These are phyloP conservation scores for Jaltomata sinuosa DNA, from an alignment of 257 asterid genomes.

Conservation along the genomic window DNA sequence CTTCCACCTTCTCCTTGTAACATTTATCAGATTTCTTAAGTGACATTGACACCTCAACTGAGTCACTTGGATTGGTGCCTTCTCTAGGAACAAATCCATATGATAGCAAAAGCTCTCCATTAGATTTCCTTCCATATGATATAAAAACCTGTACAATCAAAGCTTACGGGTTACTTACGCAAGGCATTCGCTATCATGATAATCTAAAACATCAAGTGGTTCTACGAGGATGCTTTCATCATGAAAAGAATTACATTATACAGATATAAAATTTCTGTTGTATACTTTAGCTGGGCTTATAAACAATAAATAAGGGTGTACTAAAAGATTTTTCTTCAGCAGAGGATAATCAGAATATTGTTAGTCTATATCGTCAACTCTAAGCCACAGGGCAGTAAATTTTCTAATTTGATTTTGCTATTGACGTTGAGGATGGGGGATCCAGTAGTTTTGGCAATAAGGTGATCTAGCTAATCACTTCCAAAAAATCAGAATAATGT, in stretches of 20 bases:
- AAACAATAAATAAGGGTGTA: not conserved
- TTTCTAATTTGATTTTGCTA: not conserved
- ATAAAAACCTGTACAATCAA: constrained; percentile 63
- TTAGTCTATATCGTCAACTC: not conserved
- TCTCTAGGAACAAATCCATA: constrained; percentile 96
- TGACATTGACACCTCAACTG: constrained; percentile 63
- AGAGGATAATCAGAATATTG: not conserved
- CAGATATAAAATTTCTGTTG: not conserved
- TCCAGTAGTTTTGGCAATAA: not conserved
- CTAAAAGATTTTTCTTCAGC: not conserved
- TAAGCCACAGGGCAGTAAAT: not conserved
- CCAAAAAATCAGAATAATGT: constrained; percentile 5
- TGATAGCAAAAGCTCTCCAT: constrained; percentile 88
- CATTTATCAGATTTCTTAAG: constrained; percentile 67
- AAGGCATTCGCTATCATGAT: not conserved
- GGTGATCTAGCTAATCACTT: not conserved
- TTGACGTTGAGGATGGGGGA: not conserved
- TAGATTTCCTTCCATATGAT: constrained; percentile 85
- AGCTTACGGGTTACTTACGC: not conserved
- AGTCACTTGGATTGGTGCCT: constrained; percentile 87
- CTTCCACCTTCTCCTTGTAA: constrained; percentile 61
- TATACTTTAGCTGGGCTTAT: not conserved
- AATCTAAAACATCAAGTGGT: not conserved
- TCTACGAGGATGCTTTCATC: not conserved
- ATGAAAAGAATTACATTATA: not conserved